These are phyloP conservation scores for Chlorella sp. DNA, from an alignment of 139 green algal genomes.

Conservation along the genomic window DNA sequence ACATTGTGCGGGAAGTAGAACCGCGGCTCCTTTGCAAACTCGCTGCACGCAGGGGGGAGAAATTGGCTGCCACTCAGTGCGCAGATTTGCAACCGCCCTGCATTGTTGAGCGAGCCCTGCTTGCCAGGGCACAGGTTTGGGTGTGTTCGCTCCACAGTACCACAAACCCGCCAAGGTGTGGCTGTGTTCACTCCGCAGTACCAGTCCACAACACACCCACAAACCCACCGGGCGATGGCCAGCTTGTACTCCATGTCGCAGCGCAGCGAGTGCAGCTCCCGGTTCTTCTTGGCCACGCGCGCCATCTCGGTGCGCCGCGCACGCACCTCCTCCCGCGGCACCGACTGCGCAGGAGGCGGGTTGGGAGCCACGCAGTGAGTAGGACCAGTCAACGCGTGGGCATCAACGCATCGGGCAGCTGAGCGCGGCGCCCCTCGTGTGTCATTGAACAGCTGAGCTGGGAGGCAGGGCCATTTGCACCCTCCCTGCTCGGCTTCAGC, in stretches of 20 bases:
- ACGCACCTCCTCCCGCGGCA: slow-evolving; percentile 17
- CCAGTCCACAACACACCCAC: not conserved
- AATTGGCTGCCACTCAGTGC: too few species aligned
- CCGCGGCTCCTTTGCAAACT: slow-evolving; percentile 56
- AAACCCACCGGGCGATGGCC: slow-evolving; percentile 38
- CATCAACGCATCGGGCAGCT: not conserved
- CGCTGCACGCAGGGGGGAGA: not conserved
- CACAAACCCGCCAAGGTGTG: too few species aligned
- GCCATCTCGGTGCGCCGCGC: slow-evolving; percentile 16
- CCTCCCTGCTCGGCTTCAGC: not conserved
- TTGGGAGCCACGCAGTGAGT: not conserved
- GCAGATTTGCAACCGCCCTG: too few species aligned
- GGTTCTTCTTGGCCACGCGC: slow-evolving; percentile 53
- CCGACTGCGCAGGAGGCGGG: not conserved
- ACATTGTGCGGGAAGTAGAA: slow-evolving; percentile 96
- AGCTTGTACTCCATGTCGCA: slow-evolving; percentile 70
- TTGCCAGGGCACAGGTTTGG: too few species aligned
- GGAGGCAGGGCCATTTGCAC: not conserved
- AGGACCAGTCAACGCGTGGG: not conserved
- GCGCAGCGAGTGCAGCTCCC: slow-evolving; percentile 68
- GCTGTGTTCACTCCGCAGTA: too few species aligned
- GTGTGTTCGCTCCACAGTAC: too few species aligned
- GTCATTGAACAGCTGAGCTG: too few species aligned
- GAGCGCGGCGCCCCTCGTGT: too few species aligned
- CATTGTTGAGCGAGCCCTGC: too few species aligned